Conservation (phyloP, 2,329 filamentous ascomycete species). For the Pyrenophora teres region DNA sequence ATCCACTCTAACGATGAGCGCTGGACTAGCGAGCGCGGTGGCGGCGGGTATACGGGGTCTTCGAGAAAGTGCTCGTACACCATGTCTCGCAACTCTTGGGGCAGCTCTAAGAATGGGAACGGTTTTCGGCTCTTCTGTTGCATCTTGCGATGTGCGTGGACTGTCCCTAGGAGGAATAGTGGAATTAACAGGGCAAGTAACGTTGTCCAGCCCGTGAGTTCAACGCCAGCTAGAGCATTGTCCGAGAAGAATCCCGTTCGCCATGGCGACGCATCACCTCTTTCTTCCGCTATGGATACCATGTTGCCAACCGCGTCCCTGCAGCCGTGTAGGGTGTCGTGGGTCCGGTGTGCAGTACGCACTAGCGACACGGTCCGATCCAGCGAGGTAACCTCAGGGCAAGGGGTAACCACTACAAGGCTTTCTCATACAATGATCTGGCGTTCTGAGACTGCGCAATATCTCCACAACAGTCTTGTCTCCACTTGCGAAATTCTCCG, state of each 20-base stretch:
- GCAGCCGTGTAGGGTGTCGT: background rate
- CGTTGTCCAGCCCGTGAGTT: background rate
- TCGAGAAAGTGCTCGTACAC: slow-evolving; percentile 40
- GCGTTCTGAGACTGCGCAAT: background rate
- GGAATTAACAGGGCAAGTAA: slow-evolving; percentile 18
- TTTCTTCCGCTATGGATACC: background rate
- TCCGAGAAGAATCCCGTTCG: background rate
- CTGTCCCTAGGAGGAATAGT: slow-evolving; percentile 13
- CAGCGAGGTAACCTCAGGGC: background rate
- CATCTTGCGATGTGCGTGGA: slow-evolving; percentile 26
- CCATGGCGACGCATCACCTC: background rate
- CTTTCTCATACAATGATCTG: background rate
- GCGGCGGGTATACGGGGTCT: slow-evolving; percentile 36
- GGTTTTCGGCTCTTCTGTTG: slow-evolving; percentile 22
- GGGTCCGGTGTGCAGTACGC: background rate
- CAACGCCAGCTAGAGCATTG: background rate
- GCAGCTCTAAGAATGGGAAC: slow-evolving; percentile 38
- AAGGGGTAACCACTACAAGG: background rate
- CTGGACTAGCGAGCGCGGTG: slow-evolving; percentile 14
- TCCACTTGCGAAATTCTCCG: background rate
- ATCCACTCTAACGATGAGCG: slow-evolving; percentile 25
- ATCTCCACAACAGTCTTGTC: background rate
- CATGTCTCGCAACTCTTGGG: slow-evolving; percentile 41
- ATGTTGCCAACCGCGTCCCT: background rate
- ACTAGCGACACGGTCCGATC: slow-evolving; percentile 2